These are phyloP conservation scores for Xylaria grammica DNA, from an alignment of 495 filamentous ascomycete species.

Conservation along the genomic window DNA sequence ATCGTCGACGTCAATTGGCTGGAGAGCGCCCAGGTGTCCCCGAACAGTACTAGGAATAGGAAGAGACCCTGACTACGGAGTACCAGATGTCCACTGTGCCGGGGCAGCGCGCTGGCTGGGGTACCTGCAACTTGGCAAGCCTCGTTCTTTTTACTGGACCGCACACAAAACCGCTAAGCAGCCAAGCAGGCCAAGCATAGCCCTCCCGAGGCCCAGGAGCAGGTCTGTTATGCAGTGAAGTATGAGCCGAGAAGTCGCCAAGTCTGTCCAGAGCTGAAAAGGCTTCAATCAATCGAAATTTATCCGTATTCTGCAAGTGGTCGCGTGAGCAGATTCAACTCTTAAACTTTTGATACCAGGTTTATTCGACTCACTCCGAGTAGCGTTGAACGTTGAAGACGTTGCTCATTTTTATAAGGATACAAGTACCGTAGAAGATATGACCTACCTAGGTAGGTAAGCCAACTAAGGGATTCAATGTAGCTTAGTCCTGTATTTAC, in stretches of 20 bases:
- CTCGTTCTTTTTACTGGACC: too few relatives aligned
- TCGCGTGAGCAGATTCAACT: conserved; percentile 38
- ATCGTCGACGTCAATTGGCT: neutral
- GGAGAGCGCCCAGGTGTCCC: neutral
- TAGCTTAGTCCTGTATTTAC: too few relatives aligned
- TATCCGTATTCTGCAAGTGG: conserved; percentile 38
- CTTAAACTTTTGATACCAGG: neutral
- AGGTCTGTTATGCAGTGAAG: neutral
- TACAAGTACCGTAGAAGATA: too few relatives aligned
- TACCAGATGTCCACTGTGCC: conserved; percentile 5
- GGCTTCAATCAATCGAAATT: neutral
- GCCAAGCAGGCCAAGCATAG: neutral
- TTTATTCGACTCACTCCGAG: neutral
- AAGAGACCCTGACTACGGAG: too few relatives aligned
- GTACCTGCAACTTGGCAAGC: too few relatives aligned
- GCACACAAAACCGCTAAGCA: too few relatives aligned
- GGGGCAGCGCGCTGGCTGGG: neutral
- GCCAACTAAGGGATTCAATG: too few relatives aligned
- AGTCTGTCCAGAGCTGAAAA: conserved; percentile 18
- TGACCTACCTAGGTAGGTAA: too few relatives aligned
- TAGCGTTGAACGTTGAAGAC: too few relatives aligned
- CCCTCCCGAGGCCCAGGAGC: neutral
- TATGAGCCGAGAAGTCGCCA: conserved; percentile 8
- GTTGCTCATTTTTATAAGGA: too few relatives aligned
- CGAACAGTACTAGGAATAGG: too few relatives aligned